Conservation (phyloP, 208 protist genomes). For the Leishmania turanica region DNA sequence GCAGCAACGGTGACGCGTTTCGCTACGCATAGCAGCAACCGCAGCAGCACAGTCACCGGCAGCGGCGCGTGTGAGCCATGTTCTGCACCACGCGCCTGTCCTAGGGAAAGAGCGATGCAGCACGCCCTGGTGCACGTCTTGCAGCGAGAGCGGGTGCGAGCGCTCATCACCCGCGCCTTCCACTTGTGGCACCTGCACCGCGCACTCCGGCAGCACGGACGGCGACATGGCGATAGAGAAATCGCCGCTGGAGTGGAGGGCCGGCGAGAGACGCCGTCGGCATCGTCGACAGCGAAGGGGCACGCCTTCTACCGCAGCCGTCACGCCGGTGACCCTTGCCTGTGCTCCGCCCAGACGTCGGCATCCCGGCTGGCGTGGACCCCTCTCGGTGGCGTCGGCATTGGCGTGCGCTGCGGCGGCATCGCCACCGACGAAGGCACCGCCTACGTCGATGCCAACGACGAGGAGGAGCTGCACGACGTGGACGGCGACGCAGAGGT, state of each 20-base stretch:
- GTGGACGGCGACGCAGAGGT: not conserved
- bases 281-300: no score
- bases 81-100: not conserved
- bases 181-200: not conserved
- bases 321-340: not conserved
- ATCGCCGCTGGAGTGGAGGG: not conserved
- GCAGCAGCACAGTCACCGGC: not conserved
- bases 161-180: not conserved
- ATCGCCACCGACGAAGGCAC: not conserved
- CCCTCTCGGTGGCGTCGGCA: not conserved
- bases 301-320: not conserved
- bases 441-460: not conserved
- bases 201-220: not conserved
- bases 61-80: not conserved
- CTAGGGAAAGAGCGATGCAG: not conserved
- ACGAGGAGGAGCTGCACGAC: not conserved
- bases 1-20: not conserved
- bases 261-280: not conserved
- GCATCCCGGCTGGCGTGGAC: not conserved
- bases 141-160: slow-evolving; percentile 14
- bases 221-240: not conserved
- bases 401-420: not conserved
- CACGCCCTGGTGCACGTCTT: slow-evolving; percentile 6
- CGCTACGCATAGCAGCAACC: not conserved
- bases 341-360: not conserved